A percentile compares a stretch with the other conserved stretches of the same genome.
Conservation (phyloP, 768 basidiomycete genomes). For the Boletales sp. region DNA sequence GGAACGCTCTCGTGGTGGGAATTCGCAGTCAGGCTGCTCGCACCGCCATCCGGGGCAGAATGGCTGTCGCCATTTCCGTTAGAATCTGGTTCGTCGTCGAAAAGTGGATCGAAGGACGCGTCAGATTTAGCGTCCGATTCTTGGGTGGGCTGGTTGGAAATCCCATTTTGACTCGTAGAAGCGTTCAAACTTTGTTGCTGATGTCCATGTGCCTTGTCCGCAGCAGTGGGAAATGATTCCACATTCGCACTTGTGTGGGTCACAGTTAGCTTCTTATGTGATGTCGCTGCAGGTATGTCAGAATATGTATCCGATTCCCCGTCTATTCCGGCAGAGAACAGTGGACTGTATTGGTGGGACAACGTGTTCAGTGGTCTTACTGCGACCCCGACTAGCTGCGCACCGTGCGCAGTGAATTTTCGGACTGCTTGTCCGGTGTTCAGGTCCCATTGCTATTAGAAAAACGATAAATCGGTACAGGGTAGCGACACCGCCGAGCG, state of each 20-base stretch:
- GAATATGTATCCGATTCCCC: slow-evolving; percentile 19
- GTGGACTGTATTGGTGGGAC: slow-evolving; percentile 29
- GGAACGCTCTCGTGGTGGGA: slow-evolving; percentile 12
- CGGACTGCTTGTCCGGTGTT: slow-evolving; percentile 82
- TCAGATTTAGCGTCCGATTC: slow-evolving; percentile 71
- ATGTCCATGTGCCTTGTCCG: slow-evolving; percentile 17
- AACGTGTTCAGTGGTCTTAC: slow-evolving; percentile 59
- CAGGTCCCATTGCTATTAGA: slow-evolving; percentile 90
- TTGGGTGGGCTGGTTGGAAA: slow-evolving; percentile 23
- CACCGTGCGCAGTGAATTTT: slow-evolving; percentile 75
- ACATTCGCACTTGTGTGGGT: slow-evolving; percentile 16
- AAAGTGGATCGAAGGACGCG: slow-evolving; percentile 82
- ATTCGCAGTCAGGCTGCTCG: slow-evolving; percentile 10
- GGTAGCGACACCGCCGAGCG: background rate
- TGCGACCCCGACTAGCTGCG: slow-evolving; percentile 80
- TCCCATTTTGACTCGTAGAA: slow-evolving; percentile 23
- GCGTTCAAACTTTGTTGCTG: slow-evolving; percentile 12
- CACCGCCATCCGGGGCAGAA: slow-evolving; percentile 14
- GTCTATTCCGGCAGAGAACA: slow-evolving; percentile 21
- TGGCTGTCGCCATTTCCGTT: slow-evolving; percentile 41
- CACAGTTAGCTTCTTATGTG: slow-evolving; percentile 11
- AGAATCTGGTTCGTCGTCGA: slow-evolving; percentile 78
- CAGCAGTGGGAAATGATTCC: slow-evolving; percentile 18
- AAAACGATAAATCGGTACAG: slow-evolving; percentile 5
- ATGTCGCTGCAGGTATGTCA: slow-evolving; percentile 6